phyloP scores from a whole-genome alignment of 2,329 filamentous ascomycete species.

The Phoma sp. region DNA sequence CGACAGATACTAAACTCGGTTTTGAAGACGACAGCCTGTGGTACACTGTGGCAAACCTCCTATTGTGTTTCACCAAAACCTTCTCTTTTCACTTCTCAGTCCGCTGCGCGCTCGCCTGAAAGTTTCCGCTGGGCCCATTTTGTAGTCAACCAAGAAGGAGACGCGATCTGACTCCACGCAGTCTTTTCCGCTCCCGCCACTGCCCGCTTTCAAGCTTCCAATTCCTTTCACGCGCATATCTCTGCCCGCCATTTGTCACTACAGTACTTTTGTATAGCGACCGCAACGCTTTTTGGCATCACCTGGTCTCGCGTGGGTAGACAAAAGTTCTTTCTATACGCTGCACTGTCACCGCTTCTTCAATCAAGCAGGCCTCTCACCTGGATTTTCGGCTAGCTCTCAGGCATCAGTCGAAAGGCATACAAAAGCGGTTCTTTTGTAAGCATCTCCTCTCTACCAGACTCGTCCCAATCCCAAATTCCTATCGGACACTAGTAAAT shows the following conservation, averaged over 20 bases:
- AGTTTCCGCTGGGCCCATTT: background rate
- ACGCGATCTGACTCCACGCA: background rate
- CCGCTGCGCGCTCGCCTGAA: background rate
- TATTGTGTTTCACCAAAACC: background rate
- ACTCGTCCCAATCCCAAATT: background rate
- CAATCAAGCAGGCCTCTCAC: constrained; percentile 7
- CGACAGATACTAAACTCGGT: background rate
- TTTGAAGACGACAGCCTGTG: background rate
- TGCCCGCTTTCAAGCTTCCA: background rate
- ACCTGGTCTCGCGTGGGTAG: background rate
- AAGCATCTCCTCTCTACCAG: background rate
- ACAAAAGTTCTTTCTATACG: background rate
- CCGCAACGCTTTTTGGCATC: background rate
- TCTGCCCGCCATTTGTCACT: background rate
- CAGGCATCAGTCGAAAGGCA: constrained; percentile 6
- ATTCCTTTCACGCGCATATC: background rate
- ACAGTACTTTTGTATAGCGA: background rate
- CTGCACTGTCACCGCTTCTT: constrained; percentile 6
- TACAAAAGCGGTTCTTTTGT: background rate
- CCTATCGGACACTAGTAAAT: background rate
- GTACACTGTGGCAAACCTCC: background rate
- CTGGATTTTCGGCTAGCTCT: background rate
- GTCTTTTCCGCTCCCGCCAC: background rate
- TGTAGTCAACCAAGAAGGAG: background rate
- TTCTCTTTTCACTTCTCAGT: background rate